A percentile compares a stretch with the other conserved stretches of the same genome.
These are phyloP conservation scores for Globisporangium abappressorium DNA, from an alignment of 352 stramenopile genomes.

Conservation along the genomic window DNA sequence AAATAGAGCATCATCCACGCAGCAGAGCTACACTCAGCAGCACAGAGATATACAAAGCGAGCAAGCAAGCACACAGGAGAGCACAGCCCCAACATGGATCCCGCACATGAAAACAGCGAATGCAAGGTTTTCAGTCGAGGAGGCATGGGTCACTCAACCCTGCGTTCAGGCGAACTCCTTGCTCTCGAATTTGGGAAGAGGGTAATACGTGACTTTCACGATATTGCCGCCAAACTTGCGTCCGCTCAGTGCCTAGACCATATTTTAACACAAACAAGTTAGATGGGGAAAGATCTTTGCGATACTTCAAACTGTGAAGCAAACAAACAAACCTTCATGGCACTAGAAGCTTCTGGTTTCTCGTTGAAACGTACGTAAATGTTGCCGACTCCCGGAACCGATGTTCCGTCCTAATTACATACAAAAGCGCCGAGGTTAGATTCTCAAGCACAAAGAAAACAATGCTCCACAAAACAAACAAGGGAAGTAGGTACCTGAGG, in stretches of 20 bases:
- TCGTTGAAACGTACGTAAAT: conserved; percentile 82
- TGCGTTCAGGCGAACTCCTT: conserved; percentile 43
- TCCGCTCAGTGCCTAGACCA: conserved; percentile 61
- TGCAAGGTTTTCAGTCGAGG: neutral
- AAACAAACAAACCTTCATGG: conserved; percentile 58
- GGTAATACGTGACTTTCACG: conserved; percentile 79
- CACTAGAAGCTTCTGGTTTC: conserved; percentile 47
- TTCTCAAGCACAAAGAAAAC: neutral
- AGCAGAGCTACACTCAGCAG: conserved; percentile 7
- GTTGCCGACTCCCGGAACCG: conserved; percentile 61
- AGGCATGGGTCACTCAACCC: neutral
- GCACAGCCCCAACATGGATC: neutral
- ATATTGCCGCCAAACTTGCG: conserved; percentile 87
- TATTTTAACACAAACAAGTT: neutral
- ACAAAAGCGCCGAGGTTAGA: neutral
- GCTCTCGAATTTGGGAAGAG: conserved; percentile 69
- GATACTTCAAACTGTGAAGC: neutral
- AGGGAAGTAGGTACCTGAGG: conserved; percentile 47
- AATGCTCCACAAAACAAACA: neutral
- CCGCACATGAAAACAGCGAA: neutral
- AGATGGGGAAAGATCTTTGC: neutral
- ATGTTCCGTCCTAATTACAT: conserved; percentile 46
- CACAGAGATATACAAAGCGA: conserved; percentile 16
- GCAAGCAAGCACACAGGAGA: conserved; percentile 9
- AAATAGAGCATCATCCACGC: conserved; percentile 8